phyloP scores from a whole-genome alignment of 2,329 filamentous ascomycete genomes.

The Penicillium polonicum region DNA sequence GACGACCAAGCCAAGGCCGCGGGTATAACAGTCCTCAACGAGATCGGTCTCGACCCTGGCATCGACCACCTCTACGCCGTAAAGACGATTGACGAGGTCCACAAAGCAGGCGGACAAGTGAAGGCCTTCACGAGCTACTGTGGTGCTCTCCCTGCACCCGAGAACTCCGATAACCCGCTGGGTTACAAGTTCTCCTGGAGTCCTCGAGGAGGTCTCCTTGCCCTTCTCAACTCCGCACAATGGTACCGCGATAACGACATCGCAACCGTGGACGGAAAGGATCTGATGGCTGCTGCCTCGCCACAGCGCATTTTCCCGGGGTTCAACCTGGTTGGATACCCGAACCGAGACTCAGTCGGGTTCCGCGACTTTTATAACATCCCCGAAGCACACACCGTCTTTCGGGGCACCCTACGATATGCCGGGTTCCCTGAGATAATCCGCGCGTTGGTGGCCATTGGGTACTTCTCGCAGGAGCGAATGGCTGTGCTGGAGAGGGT shows the following conservation, averaged over 20 bases:
- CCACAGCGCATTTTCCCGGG: neutral
- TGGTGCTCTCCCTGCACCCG: neutral
- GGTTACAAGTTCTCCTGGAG: neutral
- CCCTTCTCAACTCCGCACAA: neutral
- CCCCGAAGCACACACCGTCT: neutral
- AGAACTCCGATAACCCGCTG: neutral
- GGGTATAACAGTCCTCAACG: neutral
- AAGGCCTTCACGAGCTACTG: neutral
- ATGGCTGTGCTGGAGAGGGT: neutral
- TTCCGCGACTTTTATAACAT: neutral
- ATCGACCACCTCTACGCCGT: neutral
- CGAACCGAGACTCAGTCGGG: neutral
- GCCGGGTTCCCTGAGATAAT: neutral
- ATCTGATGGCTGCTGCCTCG: neutral
- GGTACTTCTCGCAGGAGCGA: neutral
- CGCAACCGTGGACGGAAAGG: neutral
- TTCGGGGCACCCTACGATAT: neutral
- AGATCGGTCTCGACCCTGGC: neutral
- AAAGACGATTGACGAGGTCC: neutral
- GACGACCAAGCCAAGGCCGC: neutral
- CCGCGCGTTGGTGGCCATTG: neutral
- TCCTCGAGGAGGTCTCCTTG: neutral
- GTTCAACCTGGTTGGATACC: neutral
- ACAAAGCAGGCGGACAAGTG: neutral
- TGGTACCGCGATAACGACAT: neutral